These are phyloP conservation scores for Waltiozyma sp. DNA, from an alignment of 1,139 yeast species.

Conservation along the genomic window DNA sequence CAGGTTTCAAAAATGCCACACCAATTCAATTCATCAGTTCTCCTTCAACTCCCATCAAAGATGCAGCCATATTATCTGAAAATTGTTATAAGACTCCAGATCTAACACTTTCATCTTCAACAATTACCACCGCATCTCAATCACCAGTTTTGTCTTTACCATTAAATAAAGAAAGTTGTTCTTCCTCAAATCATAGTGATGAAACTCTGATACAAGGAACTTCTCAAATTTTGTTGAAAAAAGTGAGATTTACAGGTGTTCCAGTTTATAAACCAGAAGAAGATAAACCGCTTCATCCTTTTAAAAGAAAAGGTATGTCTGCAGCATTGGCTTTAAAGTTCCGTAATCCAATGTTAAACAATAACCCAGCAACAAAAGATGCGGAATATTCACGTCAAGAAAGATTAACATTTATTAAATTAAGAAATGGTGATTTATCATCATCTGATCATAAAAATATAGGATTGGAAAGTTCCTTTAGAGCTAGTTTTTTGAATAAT, in stretches of 20 bases:
- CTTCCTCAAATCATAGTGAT: no score
- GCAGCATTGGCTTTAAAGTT: slow-evolving; percentile 12
- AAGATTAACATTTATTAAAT: neutral
- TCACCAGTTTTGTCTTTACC: no score
- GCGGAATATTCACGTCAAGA: neutral
- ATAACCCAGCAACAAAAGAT: neutral
- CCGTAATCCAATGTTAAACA: slow-evolving; percentile 1
- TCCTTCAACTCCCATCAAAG: neutral
- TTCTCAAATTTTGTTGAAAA: slow-evolving; percentile 6
- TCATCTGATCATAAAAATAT: neutral
- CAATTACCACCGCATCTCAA: neutral
- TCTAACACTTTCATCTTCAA: neutral
- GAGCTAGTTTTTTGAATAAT: neutral
- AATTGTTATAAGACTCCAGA: no score
- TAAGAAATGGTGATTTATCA: neutral
- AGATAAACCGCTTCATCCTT: slow-evolving; percentile 9
- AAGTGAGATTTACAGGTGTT: slow-evolving; percentile 18
- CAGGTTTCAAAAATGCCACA: neutral
- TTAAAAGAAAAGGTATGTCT: slow-evolving; percentile 15
- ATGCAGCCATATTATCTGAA: no score
- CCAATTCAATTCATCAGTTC: neutral
- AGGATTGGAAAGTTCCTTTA: neutral
- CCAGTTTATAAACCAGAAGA: slow-evolving; percentile 14
- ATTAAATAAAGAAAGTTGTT: no score
- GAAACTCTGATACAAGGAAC: neutral